Base-by-base conservation (phyloP, 2,329 filamentous ascomycete species). In the Nemania diffusa region DNA sequence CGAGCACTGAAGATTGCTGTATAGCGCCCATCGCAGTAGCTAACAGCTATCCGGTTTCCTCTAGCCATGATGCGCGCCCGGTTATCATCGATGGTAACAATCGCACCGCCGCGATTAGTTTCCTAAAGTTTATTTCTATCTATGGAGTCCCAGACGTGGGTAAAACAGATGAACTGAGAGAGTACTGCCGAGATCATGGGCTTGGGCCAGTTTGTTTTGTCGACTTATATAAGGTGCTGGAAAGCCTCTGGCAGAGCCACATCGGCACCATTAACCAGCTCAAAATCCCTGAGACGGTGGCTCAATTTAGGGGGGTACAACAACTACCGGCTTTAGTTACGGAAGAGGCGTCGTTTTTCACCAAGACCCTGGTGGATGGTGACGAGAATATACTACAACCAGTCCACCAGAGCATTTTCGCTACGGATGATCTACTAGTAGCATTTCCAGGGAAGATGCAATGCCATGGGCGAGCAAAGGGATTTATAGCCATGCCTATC, bases 381-480 rank as follows among this genome's bases (percentile, higher is more conserved):
- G 48, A 55, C 5, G 62, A 64, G 29, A 64, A 55, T 56, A 37
- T 64, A 37, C 40, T 64, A 32, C 62, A 64, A 29, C 62, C 62
- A 2, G 62, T 64, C n/a, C 62, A 65, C 11, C 62, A 65, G 24
- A 53, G 62, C 22, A 56, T 65, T 50, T 65, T 65, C 42, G 56
- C 62, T 26, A 65, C 57, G 13, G 62, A 65, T 24, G 62, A 65
- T 65, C 48, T 65, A 17, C 13, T 65, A 5, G 62, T 65, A 17
- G 62, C 62, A 17, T 27, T 65, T 6, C 62, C 57, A 1, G 56
- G 57, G 6, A 60, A 65, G 50, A 64, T 60, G 56, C 62, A 65
- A 22, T 37, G 37, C n/a, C 62, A 60, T 24, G 62, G 57, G 11
- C 56, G 62, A 55, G 57, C 57, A 2, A 65, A 48, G 20, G 62